Percentiles rank a stretch among this genome's conserved stretches.
Conservation (phyloP, 768 basidiomycete species). For the Krasilnikovozyma curviuscula region DNA sequence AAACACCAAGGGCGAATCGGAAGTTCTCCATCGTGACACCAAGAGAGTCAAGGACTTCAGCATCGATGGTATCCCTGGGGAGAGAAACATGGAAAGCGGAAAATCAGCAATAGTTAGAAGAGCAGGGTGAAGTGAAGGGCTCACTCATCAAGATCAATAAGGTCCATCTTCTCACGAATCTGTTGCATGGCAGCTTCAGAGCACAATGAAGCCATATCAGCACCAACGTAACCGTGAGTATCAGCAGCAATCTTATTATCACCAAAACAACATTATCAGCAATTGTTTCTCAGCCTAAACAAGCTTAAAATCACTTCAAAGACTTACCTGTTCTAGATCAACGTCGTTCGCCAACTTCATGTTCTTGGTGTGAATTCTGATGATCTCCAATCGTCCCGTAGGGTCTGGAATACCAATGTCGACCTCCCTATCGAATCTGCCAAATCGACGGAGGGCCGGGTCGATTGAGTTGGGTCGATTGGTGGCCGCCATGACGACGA, state of each 20-base stretch:
- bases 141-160: slow-evolving; percentile 27
- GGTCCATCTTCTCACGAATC: slow-evolving; percentile 98
- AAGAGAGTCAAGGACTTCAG: slow-evolving; percentile 93
- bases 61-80: slow-evolving; percentile 90
- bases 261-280: slow-evolving; percentile 6
- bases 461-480: slow-evolving; percentile 99
- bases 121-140: neutral
- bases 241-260: slow-evolving; percentile 72
- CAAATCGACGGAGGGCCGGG: slow-evolving; percentile 93
- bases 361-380: slow-evolving; percentile 99
- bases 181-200: slow-evolving; percentile 99
- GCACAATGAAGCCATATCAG: slow-evolving; percentile 89
- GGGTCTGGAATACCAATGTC: slow-evolving; percentile 99
- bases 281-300: neutral
- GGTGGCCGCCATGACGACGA: slow-evolving; percentile 98
- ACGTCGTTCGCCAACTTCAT: slow-evolving; percentile 97
- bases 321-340: slow-evolving; percentile 70
- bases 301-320: slow-evolving; percentile 2
- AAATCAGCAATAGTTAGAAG: neutral
- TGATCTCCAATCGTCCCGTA: slow-evolving; percentile 93
- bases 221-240: slow-evolving; percentile 98
- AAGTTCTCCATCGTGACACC: slow-evolving; percentile 99
- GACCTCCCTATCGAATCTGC: slow-evolving; percentile 97
- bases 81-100: neutral
- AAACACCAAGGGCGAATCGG: slow-evolving; percentile 91